Percentiles rank a stretch among this genome's conserved stretches.
Evolutionary conservation across 202 grass and related monocot species (phyloP).

Genomic region (Zizania palustris): DNA sequence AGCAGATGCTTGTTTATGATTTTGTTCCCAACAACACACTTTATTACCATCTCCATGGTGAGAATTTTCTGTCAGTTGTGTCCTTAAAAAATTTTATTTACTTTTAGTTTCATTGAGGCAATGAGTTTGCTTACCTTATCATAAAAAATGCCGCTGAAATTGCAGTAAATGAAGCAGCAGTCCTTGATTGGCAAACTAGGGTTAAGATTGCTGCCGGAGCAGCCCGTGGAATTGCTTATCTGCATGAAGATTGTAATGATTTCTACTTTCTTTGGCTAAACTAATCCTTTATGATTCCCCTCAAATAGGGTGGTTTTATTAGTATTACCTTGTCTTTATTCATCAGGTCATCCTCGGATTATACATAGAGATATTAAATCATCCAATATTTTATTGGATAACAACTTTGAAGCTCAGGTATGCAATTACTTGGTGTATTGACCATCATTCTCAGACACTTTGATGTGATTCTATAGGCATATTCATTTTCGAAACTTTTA

Average conservation of each 20-base stretch:
- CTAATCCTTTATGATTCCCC: constrained; percentile 2
- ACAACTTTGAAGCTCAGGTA: constrained; percentile 97
- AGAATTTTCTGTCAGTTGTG: constrained; percentile 38
- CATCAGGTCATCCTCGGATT: constrained; percentile 92
- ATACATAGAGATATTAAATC: constrained; percentile 99
- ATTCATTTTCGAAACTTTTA: constrained; percentile 26
- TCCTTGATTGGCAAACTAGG: constrained; percentile 81
- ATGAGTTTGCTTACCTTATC: constrained; percentile 16
- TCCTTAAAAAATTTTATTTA: constrained; percentile 11
- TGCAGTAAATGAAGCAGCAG: constrained; percentile 66
- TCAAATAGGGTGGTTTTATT: constrained; percentile 40
- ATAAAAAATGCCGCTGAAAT: constrained; percentile 40
- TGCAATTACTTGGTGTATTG: constrained; percentile 23
- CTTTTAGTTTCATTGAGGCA: constrained; percentile 26
- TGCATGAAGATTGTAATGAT: constrained; percentile 96
- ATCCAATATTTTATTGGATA: constrained; percentile 97
- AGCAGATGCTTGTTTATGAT: constrained; percentile 89
- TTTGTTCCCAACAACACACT: constrained; percentile 95
- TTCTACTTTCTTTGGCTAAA: constrained; percentile 12
- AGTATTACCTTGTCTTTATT: constrained; percentile 40
- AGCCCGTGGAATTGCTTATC: constrained; percentile 96
- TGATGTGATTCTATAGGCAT: constrained; percentile 17
- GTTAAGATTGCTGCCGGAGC: constrained; percentile 90
- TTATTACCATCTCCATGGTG: constrained; percentile 96
- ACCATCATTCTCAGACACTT: not conserved